These are phyloP conservation scores for Candida nemodendra DNA, from an alignment of 805 yeast species.

Conservation along the genomic window DNA sequence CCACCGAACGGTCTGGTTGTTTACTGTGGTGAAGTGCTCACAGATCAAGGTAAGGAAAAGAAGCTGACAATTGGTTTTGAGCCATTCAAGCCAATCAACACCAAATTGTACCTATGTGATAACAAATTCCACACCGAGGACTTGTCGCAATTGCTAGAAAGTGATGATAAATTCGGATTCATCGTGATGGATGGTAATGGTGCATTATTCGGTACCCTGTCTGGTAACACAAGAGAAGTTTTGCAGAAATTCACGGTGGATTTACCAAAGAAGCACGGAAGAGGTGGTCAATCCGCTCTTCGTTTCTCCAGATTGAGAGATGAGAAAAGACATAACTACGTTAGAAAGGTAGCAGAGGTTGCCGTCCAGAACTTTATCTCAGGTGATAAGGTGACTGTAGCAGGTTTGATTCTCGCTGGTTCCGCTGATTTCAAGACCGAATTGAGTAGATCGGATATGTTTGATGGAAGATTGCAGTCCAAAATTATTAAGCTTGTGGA, in stretches of 20 bases:
- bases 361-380: conserved; percentile 97
- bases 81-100: conserved; percentile 98
- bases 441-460: conserved; percentile 86
- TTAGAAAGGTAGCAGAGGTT: conserved; percentile 95
- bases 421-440: conserved; percentile 98
- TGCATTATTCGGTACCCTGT: conserved; percentile 88
- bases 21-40: conserved; percentile 97
- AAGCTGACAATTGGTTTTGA: conserved; percentile 96
- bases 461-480: conserved; percentile 83
- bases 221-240: conserved; percentile 96
- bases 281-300: conserved; percentile 99
- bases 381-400: conserved; percentile 90
- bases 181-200: conserved; percentile 99
- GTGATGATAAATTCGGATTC: conserved; percentile 95
- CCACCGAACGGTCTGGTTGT: conserved; percentile 95
- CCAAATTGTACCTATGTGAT: conserved; percentile 94
- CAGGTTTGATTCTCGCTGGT: conserved; percentile 96
- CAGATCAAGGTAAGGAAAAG: conserved; percentile 96
- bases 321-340: conserved; percentile 98
- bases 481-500: conserved; percentile 92
- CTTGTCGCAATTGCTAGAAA: conserved; percentile 85
- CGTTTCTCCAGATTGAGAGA: conserved; percentile 99
- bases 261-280: conserved; percentile 98
- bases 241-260: conserved; percentile 96
- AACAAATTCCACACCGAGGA: conserved; percentile 98